Evolutionary conservation across 2,329 filamentous ascomycete species (phyloP).

Genomic region (Ophiostoma populinum): DNA sequence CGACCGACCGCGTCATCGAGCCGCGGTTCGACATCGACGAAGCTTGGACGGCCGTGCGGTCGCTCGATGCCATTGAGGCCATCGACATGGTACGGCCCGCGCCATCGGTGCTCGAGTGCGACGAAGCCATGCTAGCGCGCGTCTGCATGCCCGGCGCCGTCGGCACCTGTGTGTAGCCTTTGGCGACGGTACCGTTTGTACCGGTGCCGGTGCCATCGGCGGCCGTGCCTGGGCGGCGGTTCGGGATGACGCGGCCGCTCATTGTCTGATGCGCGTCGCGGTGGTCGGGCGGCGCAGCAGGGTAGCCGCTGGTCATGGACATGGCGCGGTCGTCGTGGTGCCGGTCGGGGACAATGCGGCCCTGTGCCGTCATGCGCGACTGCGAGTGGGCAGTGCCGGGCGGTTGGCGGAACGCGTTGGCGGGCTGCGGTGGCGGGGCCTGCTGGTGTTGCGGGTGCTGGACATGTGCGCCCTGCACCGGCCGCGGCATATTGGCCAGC

Average conservation of each 20-base stretch:
- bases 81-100: slow-evolving; percentile 63
- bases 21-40: slow-evolving; percentile 24
- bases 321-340: slow-evolving; percentile 75
- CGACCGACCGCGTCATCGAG: slow-evolving; percentile 35
- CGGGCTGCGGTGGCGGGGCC: slow-evolving; percentile 51
- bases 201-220: slow-evolving; percentile 16
- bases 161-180: slow-evolving; percentile 20
- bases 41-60: slow-evolving; percentile 22
- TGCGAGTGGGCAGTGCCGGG: slow-evolving; percentile 28
- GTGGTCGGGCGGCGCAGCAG: slow-evolving; percentile 48
- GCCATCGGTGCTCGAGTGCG: slow-evolving; percentile 14
- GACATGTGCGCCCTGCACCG: too few relatives aligned
- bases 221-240: slow-evolving; percentile 29
- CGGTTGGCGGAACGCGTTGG: slow-evolving; percentile 63
- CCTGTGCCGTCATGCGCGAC: slow-evolving; percentile 76
- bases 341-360: slow-evolving; percentile 76
- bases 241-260: slow-evolving; percentile 82
- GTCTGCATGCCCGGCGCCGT: slow-evolving; percentile 28
- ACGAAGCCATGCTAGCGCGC: slow-evolving; percentile 26
- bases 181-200: slow-evolving; percentile 19
- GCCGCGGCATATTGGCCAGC: slow-evolving; percentile 55
- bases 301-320: slow-evolving; percentile 80
- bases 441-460: slow-evolving; percentile 49
- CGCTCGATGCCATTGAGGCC: slow-evolving; percentile 57
- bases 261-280: slow-evolving; percentile 76